Evolutionary conservation across 768 basidiomycete genomes (phyloP).

Genomic region (Leccinellum albellum): DNA sequence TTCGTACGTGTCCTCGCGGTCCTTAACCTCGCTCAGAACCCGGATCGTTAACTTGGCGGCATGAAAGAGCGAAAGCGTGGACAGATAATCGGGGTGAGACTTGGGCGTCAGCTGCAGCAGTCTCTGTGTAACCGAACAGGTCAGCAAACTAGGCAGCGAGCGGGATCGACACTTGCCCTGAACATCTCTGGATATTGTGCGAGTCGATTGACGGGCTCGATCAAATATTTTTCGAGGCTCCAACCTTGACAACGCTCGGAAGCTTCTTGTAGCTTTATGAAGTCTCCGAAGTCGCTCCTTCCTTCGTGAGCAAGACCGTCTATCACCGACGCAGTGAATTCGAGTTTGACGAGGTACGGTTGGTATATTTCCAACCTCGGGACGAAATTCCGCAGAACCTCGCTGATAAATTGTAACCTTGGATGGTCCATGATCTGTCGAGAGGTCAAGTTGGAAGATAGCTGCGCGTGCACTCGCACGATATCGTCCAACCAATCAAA

Average conservation of each 20-base stretch:
- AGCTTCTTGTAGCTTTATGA: constrained; percentile 64
- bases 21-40: constrained; percentile 81
- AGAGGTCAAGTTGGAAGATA: constrained; percentile 48
- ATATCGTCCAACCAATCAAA: constrained; percentile 92
- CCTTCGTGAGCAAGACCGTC: constrained; percentile 45
- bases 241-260: constrained; percentile 54
- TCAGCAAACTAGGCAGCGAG: background rate
- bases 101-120: constrained; percentile 67
- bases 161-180: constrained; percentile 48
- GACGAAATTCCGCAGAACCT: constrained; percentile 57
- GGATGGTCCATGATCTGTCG: constrained; percentile 40
- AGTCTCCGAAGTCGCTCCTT: constrained; percentile 80
- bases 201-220: constrained; percentile 73
- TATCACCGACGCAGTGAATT: constrained; percentile 52
- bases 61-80: constrained; percentile 61
- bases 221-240: constrained; percentile 62
- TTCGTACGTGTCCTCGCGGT: constrained; percentile 84
- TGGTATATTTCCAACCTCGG: constrained; percentile 77
- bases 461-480: constrained; percentile 65
- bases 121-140: constrained; percentile 50
- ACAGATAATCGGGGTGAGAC: constrained; percentile 64
- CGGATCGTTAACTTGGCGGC: constrained; percentile 69
- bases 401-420: constrained; percentile 52
- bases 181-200: constrained; percentile 70
- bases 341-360: constrained; percentile 76